phyloP scores from a whole-genome alignment of 2,329 filamentous ascomycete genomes.

The Fusarium dlaminii region DNA sequence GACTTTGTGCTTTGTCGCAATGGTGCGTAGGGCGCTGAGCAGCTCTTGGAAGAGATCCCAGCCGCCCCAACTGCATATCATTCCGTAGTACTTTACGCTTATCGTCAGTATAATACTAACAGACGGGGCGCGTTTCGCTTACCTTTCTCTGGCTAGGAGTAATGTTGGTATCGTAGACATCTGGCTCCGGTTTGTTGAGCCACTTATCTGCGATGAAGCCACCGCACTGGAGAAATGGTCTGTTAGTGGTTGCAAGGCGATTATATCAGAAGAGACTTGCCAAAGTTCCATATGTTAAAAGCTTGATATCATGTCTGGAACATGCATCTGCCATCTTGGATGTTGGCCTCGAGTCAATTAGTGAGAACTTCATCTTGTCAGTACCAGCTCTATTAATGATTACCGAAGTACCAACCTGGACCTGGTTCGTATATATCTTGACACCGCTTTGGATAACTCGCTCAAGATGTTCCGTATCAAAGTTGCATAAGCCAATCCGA shows the following conservation, averaged over 20 bases:
- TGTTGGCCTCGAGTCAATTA: neutral
- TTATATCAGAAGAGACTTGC: accelerated
- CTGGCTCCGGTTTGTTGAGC: neutral
- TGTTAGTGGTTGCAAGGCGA: neutral
- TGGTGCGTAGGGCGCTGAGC: neutral
- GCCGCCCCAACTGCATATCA: neutral
- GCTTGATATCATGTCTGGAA: neutral
- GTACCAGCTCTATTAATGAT: accelerated
- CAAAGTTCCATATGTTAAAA: neutral
- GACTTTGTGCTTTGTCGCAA: neutral
- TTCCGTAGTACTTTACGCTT: neutral
- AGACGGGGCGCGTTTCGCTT: too few species aligned
- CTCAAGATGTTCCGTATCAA: neutral
- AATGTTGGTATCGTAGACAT: neutral
- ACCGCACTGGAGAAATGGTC: neutral
- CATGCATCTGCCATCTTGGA: neutral
- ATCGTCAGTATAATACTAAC: neutral
- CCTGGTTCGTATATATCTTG: neutral
- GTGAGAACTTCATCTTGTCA: neutral
- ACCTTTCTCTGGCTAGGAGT: slow-evolving; percentile 1
- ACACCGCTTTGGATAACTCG: neutral
- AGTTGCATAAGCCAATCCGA: neutral
- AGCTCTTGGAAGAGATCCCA: neutral
- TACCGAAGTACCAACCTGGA: neutral
- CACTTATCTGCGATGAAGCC: neutral